phyloP scores from a whole-genome alignment of 306 rosid genomes.

The Casuarina equisetifolia region DNA sequence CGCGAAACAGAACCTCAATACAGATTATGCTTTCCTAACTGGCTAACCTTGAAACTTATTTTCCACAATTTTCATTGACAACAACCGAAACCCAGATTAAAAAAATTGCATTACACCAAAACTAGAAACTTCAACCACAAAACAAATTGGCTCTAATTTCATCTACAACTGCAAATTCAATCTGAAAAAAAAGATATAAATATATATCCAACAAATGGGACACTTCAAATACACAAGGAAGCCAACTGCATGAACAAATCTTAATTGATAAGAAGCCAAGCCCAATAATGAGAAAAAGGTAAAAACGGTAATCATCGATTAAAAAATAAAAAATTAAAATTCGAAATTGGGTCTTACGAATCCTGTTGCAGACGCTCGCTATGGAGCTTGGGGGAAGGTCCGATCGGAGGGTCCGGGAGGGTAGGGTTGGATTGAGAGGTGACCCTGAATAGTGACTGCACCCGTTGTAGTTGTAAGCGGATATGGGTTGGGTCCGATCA shows the following conservation, averaged over 20 bases:
- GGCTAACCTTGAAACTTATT: constrained; percentile 5
- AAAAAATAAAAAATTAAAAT: neutral
- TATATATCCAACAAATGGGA: constrained; percentile 9
- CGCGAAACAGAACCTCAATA: constrained; percentile 14
- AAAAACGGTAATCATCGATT: neutral
- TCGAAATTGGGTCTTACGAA: constrained; percentile 27
- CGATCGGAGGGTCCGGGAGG: constrained; percentile 48
- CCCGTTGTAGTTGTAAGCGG: constrained; percentile 37
- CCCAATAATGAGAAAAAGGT: neutral
- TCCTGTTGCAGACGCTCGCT: neutral
- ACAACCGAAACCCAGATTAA: constrained; percentile 8
- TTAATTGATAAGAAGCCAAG: neutral
- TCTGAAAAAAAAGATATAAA: neutral
- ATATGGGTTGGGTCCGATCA: constrained; percentile 57
- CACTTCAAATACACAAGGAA: constrained; percentile 6
- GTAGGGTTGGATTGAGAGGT: constrained; percentile 41
- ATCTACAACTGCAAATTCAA: neutral
- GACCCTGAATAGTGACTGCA: constrained; percentile 27
- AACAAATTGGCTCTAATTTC: constrained; percentile 8
- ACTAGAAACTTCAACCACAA: neutral
- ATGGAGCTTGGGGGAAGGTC: constrained; percentile 19
- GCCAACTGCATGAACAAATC: neutral
- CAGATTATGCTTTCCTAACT: neutral
- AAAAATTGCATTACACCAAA: neutral
- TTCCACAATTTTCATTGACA: neutral